These are phyloP conservation scores for Margaritispora aquatica DNA, from an alignment of 495 filamentous ascomycete genomes.

Conservation along the genomic window DNA sequence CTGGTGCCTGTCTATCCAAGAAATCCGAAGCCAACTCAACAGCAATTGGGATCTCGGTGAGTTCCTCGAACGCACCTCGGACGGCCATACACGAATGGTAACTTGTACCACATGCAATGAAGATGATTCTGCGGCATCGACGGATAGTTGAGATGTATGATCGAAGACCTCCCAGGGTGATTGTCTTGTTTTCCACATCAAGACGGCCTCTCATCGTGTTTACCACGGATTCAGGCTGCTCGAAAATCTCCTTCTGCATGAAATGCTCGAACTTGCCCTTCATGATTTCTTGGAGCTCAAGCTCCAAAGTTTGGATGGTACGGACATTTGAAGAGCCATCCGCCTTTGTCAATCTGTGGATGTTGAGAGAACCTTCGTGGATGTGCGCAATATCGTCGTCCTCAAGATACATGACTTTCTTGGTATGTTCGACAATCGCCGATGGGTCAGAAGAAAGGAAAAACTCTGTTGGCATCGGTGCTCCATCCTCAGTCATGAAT, in stretches of 20 bases:
- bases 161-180: slow-evolving; percentile 90
- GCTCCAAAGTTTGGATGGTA: slow-evolving; percentile 94
- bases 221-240: slow-evolving; percentile 97
- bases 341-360: slow-evolving; percentile 93
- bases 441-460: slow-evolving; percentile 98
- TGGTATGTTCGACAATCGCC: slow-evolving; percentile 98
- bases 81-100: slow-evolving; percentile 99
- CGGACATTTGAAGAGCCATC: slow-evolving; percentile 96
- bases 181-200: slow-evolving; percentile 84
- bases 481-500: slow-evolving; percentile 96
- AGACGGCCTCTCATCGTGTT: slow-evolving; percentile 99
- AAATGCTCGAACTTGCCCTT: slow-evolving; percentile 99
- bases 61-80: slow-evolving; percentile 93
- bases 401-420: slow-evolving; percentile 98
- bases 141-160: slow-evolving; percentile 96
- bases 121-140: slow-evolving; percentile 92
- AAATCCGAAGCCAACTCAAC: slow-evolving; percentile 98
- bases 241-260: slow-evolving; percentile 99
- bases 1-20: slow-evolving; percentile 93
- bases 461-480: slow-evolving; percentile 97
- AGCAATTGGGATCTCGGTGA: slow-evolving; percentile 95
- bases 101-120: slow-evolving; percentile 96
- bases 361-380: slow-evolving; percentile 97
- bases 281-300: slow-evolving; percentile 99
- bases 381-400: slow-evolving; percentile 99